A percentile compares a stretch with the other conserved stretches of the same genome.
Evolutionary conservation across 805 yeast genomes (phyloP).

Genomic region (Saccharomycopsis lassenensis): DNA sequence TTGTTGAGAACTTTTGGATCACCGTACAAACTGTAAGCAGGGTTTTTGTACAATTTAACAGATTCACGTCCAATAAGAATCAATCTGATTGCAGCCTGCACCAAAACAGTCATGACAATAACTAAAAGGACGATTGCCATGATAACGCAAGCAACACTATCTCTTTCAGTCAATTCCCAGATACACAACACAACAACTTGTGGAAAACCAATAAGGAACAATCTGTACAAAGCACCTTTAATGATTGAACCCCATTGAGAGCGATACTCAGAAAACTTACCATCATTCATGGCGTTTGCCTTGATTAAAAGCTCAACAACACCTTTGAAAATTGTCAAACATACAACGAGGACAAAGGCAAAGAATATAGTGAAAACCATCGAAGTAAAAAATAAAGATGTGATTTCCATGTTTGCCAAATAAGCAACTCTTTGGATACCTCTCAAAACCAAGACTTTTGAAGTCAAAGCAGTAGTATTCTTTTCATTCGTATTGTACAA

Average conservation of each 20-base stretch:
- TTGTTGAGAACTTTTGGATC: conserved; percentile 70
- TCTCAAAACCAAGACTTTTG: conserved; percentile 69
- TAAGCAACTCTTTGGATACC: conserved; percentile 91
- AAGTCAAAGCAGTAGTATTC: conserved; percentile 39
- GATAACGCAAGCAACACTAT: conserved; percentile 73
- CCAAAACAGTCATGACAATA: conserved; percentile 45
- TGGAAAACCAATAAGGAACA: conserved; percentile 77
- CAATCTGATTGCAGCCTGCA: conserved; percentile 69
- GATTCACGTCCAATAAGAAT: conserved; percentile 66
- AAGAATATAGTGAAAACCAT: conserved; percentile 74
- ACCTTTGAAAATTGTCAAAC: conserved; percentile 56
- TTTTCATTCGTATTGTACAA: conserved; percentile 68
- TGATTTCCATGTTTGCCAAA: conserved; percentile 74
- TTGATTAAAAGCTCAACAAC: conserved; percentile 51
- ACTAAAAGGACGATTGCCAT: conserved; percentile 65
- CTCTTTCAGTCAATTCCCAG: conserved; percentile 82
- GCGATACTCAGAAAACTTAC: conserved; percentile 68
- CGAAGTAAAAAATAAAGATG: conserved; percentile 78
- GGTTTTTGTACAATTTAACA: conserved; percentile 63
- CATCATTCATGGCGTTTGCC: conserved; percentile 45
- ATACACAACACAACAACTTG: conserved; percentile 71
- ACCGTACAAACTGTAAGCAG: conserved; percentile 85
- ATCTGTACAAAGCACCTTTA: conserved; percentile 81
- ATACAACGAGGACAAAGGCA: conserved; percentile 47
- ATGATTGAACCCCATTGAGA: conserved; percentile 72